These are phyloP conservation scores for Leccinum uliginosum DNA, from an alignment of 768 basidiomycete species.

Conservation along the genomic window DNA sequence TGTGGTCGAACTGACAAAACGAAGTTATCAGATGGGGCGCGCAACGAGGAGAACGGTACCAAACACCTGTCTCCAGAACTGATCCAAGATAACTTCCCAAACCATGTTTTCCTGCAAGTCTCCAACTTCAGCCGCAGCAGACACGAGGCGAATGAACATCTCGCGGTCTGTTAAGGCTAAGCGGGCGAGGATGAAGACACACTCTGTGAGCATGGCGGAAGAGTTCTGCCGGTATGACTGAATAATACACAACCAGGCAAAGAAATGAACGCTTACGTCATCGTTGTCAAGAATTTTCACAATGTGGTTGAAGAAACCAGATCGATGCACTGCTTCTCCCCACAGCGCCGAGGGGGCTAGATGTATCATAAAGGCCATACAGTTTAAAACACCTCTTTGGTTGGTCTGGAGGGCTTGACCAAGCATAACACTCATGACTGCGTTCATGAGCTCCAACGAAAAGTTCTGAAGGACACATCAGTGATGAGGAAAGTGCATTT, in stretches of 20 bases:
- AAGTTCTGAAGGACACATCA: constrained; percentile 38
- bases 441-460: constrained; percentile 53
- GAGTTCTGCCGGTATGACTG: constrained; percentile 24
- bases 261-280: constrained; percentile 44
- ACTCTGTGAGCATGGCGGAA: constrained; percentile 51
- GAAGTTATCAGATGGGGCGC: background rate
- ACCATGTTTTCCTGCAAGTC: constrained; percentile 49
- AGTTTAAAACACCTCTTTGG: constrained; percentile 56
- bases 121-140: constrained; percentile 49
- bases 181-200: constrained; percentile 70
- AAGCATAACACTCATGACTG: constrained; percentile 48
- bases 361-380: constrained; percentile 59
- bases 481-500: background rate
- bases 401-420: constrained; percentile 50
- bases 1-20: constrained; percentile 72
- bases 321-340: constrained; percentile 69
- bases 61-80: constrained; percentile 78
- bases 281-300: constrained; percentile 59
- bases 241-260: constrained; percentile 3
- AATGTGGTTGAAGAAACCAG: constrained; percentile 66
- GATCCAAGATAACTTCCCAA: constrained; percentile 66
- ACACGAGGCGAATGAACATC: constrained; percentile 69
- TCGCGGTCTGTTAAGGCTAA: constrained; percentile 61
- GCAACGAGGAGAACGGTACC: background rate
- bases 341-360: constrained; percentile 58